Evolutionary conservation across 192 early-diverging fungal genomes (phyloP).

Genomic region (Coemansia sp.): DNA sequence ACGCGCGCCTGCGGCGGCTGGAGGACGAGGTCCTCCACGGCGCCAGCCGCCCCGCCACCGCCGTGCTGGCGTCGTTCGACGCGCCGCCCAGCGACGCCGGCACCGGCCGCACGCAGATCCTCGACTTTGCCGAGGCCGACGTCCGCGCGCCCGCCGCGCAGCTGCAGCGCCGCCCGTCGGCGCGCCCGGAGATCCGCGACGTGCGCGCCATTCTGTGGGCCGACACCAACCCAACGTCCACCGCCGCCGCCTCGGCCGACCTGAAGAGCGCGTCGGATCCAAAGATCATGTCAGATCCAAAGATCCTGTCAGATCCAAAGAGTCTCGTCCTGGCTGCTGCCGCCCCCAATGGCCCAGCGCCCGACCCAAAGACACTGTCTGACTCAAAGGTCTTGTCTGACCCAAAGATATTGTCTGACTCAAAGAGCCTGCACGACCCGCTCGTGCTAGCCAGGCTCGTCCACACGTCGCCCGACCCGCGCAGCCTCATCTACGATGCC

Average conservation of each 20-base stretch:
- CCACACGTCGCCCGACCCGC: conserved; percentile 50
- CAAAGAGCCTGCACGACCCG: conserved; percentile 9
- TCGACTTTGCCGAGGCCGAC: conserved; percentile 42
- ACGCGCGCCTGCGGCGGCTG: conserved; percentile 27
- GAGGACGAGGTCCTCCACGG: conserved; percentile 32
- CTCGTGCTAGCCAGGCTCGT: conserved; percentile 33
- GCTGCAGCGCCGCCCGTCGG: conserved; percentile 29
- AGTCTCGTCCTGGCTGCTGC: too few relatives aligned
- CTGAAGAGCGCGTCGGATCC: too few relatives aligned
- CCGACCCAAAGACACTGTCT: too few relatives aligned
- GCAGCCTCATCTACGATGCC: conserved; percentile 52
- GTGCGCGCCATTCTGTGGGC: conserved; percentile 41
- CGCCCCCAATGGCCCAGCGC: too few relatives aligned
- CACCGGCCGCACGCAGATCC: conserved; percentile 48
- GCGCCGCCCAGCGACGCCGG: conserved; percentile 48
- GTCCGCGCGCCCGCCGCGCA: background rate
- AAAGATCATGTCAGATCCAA: too few relatives aligned
- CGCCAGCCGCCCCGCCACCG: conserved; percentile 1
- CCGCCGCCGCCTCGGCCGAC: conserved; percentile 14
- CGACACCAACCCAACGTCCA: conserved; percentile 18
- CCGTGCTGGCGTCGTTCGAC: conserved; percentile 21
- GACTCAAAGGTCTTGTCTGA: too few relatives aligned
- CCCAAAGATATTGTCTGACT: too few relatives aligned
- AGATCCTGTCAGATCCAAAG: too few relatives aligned
- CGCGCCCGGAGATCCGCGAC: conserved; percentile 45